Conservation (phyloP, 2,329 filamentous ascomycete genomes). For the Emergomyces pasteurianus region DNA sequence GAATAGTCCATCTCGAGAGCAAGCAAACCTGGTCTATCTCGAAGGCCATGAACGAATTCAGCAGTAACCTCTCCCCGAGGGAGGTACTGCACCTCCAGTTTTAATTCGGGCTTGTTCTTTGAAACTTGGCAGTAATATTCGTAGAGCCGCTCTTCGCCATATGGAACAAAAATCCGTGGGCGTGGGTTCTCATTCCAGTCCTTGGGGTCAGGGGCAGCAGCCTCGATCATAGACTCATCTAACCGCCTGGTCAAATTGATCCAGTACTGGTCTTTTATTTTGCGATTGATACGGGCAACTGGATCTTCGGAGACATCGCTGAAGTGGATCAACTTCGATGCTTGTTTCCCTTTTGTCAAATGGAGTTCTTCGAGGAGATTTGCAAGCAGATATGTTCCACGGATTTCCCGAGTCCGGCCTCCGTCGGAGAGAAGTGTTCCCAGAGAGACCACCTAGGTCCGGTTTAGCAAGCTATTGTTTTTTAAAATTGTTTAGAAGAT, state of each 20-base stretch:
- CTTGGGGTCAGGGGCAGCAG: constrained; percentile 69
- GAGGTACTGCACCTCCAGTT: constrained; percentile 65
- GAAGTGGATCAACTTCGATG: constrained; percentile 68
- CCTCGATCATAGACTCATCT: constrained; percentile 57
- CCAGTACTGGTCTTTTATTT: constrained; percentile 76
- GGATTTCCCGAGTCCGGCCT: constrained; percentile 51
- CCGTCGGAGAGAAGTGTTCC: constrained; percentile 72
- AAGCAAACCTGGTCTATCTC: constrained; percentile 67
- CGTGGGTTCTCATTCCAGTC: constrained; percentile 73
- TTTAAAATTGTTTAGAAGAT: constrained; percentile 10
- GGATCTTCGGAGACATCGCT: constrained; percentile 80
- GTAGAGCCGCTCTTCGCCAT: constrained; percentile 64
- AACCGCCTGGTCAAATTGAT: constrained; percentile 66
- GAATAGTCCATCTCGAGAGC: constrained; percentile 69
- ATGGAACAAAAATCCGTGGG: constrained; percentile 73
- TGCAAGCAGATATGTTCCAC: constrained; percentile 83
- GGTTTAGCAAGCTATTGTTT: constrained; percentile 1
- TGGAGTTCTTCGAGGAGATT: constrained; percentile 82
- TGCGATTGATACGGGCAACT: constrained; percentile 61
- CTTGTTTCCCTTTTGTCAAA: constrained; percentile 63
- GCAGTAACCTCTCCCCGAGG: constrained; percentile 56
- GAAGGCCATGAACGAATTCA: constrained; percentile 62
- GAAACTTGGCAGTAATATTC: constrained; percentile 70
- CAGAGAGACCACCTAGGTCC: constrained; percentile 53
- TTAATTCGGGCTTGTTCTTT: constrained; percentile 58